phyloP scores from a whole-genome alignment of 2,329 filamentous ascomycete genomes.

The Blumeria graminis region DNA sequence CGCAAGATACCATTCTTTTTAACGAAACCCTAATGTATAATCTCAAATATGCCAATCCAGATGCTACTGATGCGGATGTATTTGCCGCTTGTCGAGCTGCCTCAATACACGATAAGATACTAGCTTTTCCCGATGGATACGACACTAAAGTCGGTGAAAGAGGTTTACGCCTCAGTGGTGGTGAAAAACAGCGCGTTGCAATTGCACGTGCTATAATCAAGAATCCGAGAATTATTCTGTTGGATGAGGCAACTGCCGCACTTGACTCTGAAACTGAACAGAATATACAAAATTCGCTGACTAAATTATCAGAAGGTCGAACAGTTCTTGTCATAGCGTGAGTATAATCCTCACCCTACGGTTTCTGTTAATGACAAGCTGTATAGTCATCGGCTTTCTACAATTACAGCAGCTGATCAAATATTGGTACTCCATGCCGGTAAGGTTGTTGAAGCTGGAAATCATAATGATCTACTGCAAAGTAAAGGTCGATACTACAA shows the following conservation, averaged over 20 bases:
- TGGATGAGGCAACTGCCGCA: constrained; percentile 82
- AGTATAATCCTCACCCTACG: constrained; percentile 14
- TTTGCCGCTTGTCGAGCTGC: constrained; percentile 63
- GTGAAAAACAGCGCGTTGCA: constrained; percentile 81
- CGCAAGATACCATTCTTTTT: constrained; percentile 87
- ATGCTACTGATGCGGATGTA: constrained; percentile 59
- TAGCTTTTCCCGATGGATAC: constrained; percentile 72
- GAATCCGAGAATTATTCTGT: constrained; percentile 70
- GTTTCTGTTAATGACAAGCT: constrained; percentile 20
- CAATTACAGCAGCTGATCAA: constrained; percentile 75
- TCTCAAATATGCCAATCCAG: constrained; percentile 64
- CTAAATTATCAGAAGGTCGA: constrained; percentile 57
- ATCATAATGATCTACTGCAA: constrained; percentile 50
- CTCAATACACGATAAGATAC: constrained; percentile 79
- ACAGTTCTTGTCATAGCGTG: constrained; percentile 91
- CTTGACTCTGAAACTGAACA: constrained; percentile 82
- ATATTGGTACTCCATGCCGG: constrained; percentile 64
- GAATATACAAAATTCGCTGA: constrained; percentile 71
- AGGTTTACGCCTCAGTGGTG: constrained; percentile 64
- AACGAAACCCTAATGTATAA: constrained; percentile 94
- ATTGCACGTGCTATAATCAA: constrained; percentile 87
- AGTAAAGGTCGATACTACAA: constrained; percentile 47
- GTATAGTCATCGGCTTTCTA: constrained; percentile 52
- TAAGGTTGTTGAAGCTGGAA: constrained; percentile 54
- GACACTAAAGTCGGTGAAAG: constrained; percentile 78